Evolutionary conservation across 2,329 filamentous ascomycete species (phyloP), one percentile per base, ranked within the genome.

Genomic region (Laburnicola sp.): DNA sequence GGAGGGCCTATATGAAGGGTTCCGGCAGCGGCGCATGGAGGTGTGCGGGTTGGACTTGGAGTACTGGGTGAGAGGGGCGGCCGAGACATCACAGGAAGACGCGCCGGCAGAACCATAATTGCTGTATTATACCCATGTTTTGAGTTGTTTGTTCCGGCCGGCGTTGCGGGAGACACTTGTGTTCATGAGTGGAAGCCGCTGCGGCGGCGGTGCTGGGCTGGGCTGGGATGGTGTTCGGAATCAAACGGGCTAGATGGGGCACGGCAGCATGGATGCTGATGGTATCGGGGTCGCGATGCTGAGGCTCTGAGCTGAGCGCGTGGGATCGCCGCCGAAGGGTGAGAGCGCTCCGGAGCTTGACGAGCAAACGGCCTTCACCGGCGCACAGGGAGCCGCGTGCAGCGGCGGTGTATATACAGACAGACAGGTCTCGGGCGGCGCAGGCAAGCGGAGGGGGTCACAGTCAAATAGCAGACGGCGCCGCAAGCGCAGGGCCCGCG

Each of bases 21-120:
- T 79, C 61, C 75, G 77, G 40, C 74, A 78, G 56, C 72, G 71
- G 58, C 70, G 79, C 48, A 78, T 78, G 74, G 78, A 80, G 50
- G 74, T 80, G 43, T 82, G 79, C 62, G 79, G 78, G 43, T 65
- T 82, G 53, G 79, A 80, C 57, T 64, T 82, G 57, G 78, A 80
- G 65, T 63, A 60, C 22, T 78, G 75, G 68, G 47, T 32, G 36
- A 45, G 53, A 55, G 60, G 67, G 5, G 49, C 60, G 27, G 42
- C 49, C 59, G 50, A 23, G 31, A 30, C 35, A 23, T 3, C 41
- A 26, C 46, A 60, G 41, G 51, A 54, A 35, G 61, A 51, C 21
- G 50, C 47, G 26, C 43, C 25, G 9, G 47, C 41, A 5, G 51
- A 60, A 49, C 45, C 53, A 32, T 56, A 60, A 54, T 36, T 40